Evolutionary conservation across 176 grass and related monocot species (phyloP).

Genomic region (Saccharum spontaneum): DNA sequence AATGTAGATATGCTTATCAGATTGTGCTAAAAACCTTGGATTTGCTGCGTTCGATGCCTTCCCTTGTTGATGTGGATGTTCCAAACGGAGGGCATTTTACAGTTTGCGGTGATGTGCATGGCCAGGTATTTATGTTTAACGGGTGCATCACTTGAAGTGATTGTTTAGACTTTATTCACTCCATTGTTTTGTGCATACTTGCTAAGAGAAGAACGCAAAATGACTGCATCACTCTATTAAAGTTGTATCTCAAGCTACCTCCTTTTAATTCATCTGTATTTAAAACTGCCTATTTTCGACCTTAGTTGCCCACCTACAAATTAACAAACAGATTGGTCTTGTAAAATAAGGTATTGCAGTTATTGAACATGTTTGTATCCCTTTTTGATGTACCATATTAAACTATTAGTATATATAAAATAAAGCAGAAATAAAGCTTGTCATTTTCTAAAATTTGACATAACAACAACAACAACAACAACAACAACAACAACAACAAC

Average conservation of each 20-base stretch:
- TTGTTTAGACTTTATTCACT: neutral
- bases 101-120: constrained; percentile 95
- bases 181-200: neutral
- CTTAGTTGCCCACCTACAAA: neutral
- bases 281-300: neutral
- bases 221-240: neutral
- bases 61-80: constrained; percentile 81
- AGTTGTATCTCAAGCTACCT: neutral
- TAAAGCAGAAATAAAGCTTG: neutral
- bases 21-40: constrained; percentile 66
- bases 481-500: no score
- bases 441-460: neutral
- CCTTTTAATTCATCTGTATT: neutral
- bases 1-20: constrained; percentile 58
- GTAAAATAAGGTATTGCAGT: neutral
- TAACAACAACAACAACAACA: no score
- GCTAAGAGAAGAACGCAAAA: neutral
- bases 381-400: neutral
- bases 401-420: neutral
- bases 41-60: constrained; percentile 62
- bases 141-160: neutral
- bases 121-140: constrained; percentile 57
- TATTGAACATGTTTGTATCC: neutral
- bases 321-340: neutral
- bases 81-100: constrained; percentile 57